Percentiles rank a stretch among this genome's conserved stretches.
phyloP scores from a whole-genome alignment of 202 grass and related monocot genomes.

The Schoenoplectus tabernaemontani region DNA sequence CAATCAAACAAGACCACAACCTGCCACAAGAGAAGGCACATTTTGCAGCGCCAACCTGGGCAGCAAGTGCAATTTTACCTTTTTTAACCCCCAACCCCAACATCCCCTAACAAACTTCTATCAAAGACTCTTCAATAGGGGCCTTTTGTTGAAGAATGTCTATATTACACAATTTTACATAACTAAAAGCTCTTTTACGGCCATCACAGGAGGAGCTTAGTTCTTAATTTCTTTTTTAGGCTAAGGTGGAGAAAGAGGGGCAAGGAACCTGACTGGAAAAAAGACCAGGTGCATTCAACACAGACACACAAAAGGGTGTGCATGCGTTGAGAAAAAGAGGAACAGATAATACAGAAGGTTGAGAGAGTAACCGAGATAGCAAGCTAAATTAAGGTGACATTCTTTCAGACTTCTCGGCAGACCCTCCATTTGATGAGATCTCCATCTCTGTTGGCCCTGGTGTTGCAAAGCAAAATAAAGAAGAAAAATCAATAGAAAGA shows the following conservation, averaged over 20 bases:
- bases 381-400: conserved; percentile 58
- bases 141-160: conserved; percentile 38
- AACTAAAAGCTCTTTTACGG: conserved; percentile 54
- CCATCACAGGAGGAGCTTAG: conserved; percentile 36
- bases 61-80: conserved; percentile 54
- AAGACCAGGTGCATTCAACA: conserved; percentile 52
- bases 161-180: conserved; percentile 53
- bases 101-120: conserved; percentile 23
- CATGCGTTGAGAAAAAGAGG: conserved; percentile 16
- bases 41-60: conserved; percentile 95
- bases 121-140: conserved; percentile 20
- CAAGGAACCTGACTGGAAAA: conserved; percentile 70
- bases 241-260: conserved; percentile 22
- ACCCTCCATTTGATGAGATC: conserved; percentile 47
- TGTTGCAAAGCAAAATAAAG: conserved; percentile 18
- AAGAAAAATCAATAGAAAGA: conserved; percentile 17
- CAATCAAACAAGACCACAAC: conserved; percentile 38
- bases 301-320: conserved; percentile 32
- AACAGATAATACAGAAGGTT: conserved; percentile 28
- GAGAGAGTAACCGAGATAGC: neutral
- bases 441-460: conserved; percentile 54
- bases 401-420: conserved; percentile 56
- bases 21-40: conserved; percentile 96
- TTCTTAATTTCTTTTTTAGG: conserved; percentile 9
- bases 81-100: conserved; percentile 31